phyloP scores from a whole-genome alignment of 345 rosid genomes.

The Limnanthes douglasii region DNA sequence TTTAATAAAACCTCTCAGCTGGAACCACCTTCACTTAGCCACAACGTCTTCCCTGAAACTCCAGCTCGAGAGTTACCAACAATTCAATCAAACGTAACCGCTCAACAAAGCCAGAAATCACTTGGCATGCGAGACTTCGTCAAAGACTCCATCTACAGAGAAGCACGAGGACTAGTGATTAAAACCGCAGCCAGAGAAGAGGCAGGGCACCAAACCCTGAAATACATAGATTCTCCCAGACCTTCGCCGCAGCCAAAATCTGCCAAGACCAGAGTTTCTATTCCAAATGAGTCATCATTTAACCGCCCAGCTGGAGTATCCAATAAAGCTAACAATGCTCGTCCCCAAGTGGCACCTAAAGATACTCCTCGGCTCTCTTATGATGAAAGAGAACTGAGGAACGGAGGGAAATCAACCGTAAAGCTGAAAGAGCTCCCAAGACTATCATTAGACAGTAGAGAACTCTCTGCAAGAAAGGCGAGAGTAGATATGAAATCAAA shows the following conservation, averaged over 20 bases:
- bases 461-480: conserved; percentile 25
- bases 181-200: no score
- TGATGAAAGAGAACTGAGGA: conserved; percentile 60
- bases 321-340: conserved; percentile 20
- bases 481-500: conserved; percentile 21
- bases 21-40: conserved; percentile 24
- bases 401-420: conserved; percentile 25
- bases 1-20: conserved; percentile 30
- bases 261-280: conserved; percentile 24
- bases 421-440: conserved; percentile 80
- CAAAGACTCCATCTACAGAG: conserved; percentile 49
- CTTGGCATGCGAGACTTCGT: conserved; percentile 41
- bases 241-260: conserved; percentile 29
- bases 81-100: conserved; percentile 20
- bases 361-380: conserved; percentile 77
- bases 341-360: conserved; percentile 17
- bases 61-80: conserved; percentile 8
- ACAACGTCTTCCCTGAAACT: conserved; percentile 12
- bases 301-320: conserved; percentile 22
- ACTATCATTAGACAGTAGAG: conserved; percentile 79
- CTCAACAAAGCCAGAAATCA: conserved; percentile 20
- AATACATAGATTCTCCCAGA: conserved; percentile 53
- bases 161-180: no score
- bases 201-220: conserved; percentile 29
- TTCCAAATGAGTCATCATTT: conserved; percentile 29